Percentiles rank a stretch among this genome's conserved stretches.
Conservation (phyloP, 2,329 filamentous ascomycete genomes). For the Apiospora phragmitis region DNA sequence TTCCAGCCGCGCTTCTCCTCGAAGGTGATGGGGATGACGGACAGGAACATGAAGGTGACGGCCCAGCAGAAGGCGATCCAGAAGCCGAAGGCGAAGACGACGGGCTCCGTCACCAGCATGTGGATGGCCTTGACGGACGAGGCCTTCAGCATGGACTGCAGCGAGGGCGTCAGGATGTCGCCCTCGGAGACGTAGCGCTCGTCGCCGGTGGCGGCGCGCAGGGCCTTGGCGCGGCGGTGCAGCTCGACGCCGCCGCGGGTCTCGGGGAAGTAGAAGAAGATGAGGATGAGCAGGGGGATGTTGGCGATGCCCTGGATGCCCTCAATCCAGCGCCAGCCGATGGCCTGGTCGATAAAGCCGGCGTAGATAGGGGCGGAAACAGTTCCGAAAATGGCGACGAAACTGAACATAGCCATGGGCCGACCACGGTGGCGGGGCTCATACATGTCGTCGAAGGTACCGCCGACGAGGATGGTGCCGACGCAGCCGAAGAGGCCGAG, state of each 20-base stretch:
- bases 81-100: constrained; percentile 35
- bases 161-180: constrained; percentile 49
- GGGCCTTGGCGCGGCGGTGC: constrained; percentile 47
- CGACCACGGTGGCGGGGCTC: constrained; percentile 43
- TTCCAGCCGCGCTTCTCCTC: constrained; percentile 51
- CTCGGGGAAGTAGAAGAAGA: constrained; percentile 29
- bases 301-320: constrained; percentile 53
- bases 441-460: constrained; percentile 52
- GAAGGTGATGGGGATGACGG: constrained; percentile 51
- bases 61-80: constrained; percentile 56
- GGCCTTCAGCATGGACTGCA: constrained; percentile 45
- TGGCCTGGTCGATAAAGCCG: constrained; percentile 52
- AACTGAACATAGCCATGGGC: constrained; percentile 49
- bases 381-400: constrained; percentile 51
- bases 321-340: constrained; percentile 55
- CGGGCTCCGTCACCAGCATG: constrained; percentile 23
- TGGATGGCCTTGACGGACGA: constrained; percentile 50
- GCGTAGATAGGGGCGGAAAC: constrained; percentile 54
- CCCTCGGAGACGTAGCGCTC: constrained; percentile 50
- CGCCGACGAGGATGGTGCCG: constrained; percentile 50
- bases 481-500: constrained; percentile 51
- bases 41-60: constrained; percentile 54
- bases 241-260: constrained; percentile 32
- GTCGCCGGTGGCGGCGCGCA: constrained; percentile 48
- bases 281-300: constrained; percentile 42